phyloP scores from a whole-genome alignment of 2,329 filamentous ascomycete species.

The Aspergillus ruber region DNA sequence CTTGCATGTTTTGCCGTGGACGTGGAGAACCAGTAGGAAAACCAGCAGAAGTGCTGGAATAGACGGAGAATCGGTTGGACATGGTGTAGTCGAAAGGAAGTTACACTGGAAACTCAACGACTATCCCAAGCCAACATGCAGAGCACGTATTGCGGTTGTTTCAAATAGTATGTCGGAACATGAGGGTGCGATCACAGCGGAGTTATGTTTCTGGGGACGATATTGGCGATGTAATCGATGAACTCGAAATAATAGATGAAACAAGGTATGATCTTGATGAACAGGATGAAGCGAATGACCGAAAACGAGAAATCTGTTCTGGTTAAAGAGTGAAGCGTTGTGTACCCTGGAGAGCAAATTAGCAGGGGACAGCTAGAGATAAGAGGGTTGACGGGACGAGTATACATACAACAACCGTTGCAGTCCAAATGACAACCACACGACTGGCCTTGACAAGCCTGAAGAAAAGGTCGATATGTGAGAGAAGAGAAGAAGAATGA shows the following conservation, averaged over 20 bases:
- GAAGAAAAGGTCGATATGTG: neutral
- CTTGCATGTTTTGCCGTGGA: conserved; percentile 64
- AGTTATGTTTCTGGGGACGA: no score
- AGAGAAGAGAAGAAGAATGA: neutral
- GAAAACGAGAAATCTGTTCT: no score
- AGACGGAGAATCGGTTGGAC: conserved; percentile 57
- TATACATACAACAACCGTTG: no score
- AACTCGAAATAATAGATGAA: no score
- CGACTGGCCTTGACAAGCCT: neutral
- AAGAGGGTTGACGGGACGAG: no score
- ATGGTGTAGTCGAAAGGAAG: conserved; percentile 35
- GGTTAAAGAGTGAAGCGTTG: no score
- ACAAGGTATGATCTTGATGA: no score
- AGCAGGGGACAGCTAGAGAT: neutral
- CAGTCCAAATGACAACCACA: neutral
- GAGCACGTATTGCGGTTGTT: neutral
- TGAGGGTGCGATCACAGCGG: neutral
- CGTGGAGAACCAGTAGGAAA: conserved; percentile 48
- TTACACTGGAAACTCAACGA: neutral
- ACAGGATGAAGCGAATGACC: no score
- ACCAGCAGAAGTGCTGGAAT: conserved; percentile 54
- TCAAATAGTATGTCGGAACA: conserved; percentile 45
- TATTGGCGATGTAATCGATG: no score
- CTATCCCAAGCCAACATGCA: neutral
- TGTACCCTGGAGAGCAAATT: no score